phyloP scores from a whole-genome alignment of 768 basidiomycete species.

The Mycena leptocephala region DNA sequence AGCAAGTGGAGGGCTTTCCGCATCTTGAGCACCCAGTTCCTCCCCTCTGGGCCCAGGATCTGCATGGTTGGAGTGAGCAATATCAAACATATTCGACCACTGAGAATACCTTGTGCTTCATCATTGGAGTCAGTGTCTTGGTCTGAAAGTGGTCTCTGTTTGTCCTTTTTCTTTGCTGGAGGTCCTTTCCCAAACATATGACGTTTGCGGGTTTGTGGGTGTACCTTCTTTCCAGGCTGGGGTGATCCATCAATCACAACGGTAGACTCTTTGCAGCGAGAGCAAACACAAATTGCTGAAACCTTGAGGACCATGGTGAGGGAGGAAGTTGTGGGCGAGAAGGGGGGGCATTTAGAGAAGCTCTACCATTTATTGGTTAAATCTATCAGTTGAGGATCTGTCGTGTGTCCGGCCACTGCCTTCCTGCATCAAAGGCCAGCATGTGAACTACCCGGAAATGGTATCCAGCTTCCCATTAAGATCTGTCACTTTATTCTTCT shows the following conservation, averaged over 20 bases:
- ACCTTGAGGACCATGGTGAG: constrained; percentile 1
- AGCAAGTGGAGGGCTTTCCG: too few species aligned
- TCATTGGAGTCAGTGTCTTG: neutral
- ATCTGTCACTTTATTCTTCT: too few species aligned
- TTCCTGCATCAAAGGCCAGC: too few species aligned
- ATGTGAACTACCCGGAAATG: too few species aligned
- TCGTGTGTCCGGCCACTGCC: too few species aligned
- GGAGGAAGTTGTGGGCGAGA: neutral
- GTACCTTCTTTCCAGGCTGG: neutral
- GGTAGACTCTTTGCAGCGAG: constrained; percentile 1
- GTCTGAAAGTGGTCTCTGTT: neutral
- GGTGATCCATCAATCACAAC: constrained; percentile 8
- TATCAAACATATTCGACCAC: neutral
- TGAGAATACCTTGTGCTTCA: neutral
- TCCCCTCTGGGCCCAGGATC: neutral
- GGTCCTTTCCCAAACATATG: neutral
- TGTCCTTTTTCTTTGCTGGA: neutral
- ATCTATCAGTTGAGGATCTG: too few species aligned
- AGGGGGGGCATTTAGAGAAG: neutral
- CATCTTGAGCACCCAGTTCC: neutral
- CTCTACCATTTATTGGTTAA: neutral
- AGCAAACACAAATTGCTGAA: constrained; percentile 7
- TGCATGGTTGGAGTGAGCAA: neutral
- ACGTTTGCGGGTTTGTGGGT: neutral
- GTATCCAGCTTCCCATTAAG: too few species aligned